These are phyloP conservation scores for Rhynchosporium graminicola DNA, from an alignment of 2,329 filamentous ascomycete genomes.

Conservation along the genomic window DNA sequence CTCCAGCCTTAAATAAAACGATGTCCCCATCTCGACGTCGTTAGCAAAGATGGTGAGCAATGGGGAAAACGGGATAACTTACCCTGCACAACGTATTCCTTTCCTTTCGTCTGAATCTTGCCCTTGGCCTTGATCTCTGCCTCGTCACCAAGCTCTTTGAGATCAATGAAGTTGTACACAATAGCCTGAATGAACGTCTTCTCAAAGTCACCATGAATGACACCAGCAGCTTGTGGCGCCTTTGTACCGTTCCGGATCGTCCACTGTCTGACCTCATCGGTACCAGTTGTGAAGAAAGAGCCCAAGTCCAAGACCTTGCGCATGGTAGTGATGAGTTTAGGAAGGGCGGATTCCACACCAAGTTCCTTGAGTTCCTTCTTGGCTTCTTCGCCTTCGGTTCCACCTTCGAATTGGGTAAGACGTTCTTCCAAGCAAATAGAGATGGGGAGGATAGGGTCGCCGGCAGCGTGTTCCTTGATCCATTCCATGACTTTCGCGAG, in stretches of 20 bases:
- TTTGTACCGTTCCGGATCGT: conserved; percentile 95
- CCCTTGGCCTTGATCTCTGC: conserved; percentile 86
- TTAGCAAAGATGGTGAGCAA: too few species aligned
- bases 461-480: conserved; percentile 86
- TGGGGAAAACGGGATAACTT: too few species aligned
- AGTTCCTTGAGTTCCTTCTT: conserved; percentile 86
- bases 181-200: conserved; percentile 99
- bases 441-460: conserved; percentile 89
- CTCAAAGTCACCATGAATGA: conserved; percentile 98
- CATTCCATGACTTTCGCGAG: conserved; percentile 90
- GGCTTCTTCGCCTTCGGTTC: conserved; percentile 59
- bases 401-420: conserved; percentile 75
- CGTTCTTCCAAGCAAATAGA: conserved; percentile 94
- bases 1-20: conserved; percentile 38
- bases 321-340: conserved; percentile 92
- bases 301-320: conserved; percentile 85
- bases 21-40: conserved; percentile 65
- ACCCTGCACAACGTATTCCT: conserved; percentile 76
- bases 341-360: conserved; percentile 82
- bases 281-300: conserved; percentile 95
- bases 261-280: conserved; percentile 98
- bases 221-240: conserved; percentile 95
- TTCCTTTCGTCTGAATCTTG: conserved; percentile 98
- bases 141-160: conserved; percentile 90
- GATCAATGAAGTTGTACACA: conserved; percentile 81